Base-by-base conservation (phyloP, 306 rosid species). In the Lithocarpus polystachyus region DNA sequence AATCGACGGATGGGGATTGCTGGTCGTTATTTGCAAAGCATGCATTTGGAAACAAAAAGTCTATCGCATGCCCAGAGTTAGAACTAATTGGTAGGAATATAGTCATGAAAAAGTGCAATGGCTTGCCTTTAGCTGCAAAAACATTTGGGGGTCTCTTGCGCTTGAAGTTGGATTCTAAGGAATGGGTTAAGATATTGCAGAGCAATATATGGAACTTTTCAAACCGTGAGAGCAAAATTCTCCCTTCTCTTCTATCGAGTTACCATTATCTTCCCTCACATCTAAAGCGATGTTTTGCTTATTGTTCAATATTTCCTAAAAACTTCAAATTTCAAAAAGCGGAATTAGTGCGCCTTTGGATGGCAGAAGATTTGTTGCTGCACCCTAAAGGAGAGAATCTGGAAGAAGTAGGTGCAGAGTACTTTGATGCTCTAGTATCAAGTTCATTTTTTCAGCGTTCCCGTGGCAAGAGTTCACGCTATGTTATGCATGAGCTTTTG, bases 1-100 rank as follows among this genome's bases (percentile, higher is more conserved):
- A 17, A 15, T 52, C 79, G 15, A 31, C 81, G 0, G 59, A 79
- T 40, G 64, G 54, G 2, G 76, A 83, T 40, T 79, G 84, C 19
- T 83, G 87, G 87, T 71, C 7, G 6, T 43, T 83, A n/a, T 79
- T 79, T n/a, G 72, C 73, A 11, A 74, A 71, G n/a, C 75, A 72
- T 2, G 87, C 84, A 22, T 77, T 76, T 51, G 74, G 24, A 9
- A 33, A 6, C 11, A 67, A 37, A 9, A 37, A 43, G 19, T 6
- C 24, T 18, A 23, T 28, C 0, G 56, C 24, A 56, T 55, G 18
- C 17, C 76, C 75, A 6, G 73, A 43, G 15, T 56, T 80, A 48
- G 71, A 29, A n/a, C 1, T 11, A 43, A 77, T 72, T 24, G 77
- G 84, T 2, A 48, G 55, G 52, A 51, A 83, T 57, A 74, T 79